phyloP scores from a whole-genome alignment of 2,329 filamentous ascomycete genomes.

The Fusarium mundagurra region DNA sequence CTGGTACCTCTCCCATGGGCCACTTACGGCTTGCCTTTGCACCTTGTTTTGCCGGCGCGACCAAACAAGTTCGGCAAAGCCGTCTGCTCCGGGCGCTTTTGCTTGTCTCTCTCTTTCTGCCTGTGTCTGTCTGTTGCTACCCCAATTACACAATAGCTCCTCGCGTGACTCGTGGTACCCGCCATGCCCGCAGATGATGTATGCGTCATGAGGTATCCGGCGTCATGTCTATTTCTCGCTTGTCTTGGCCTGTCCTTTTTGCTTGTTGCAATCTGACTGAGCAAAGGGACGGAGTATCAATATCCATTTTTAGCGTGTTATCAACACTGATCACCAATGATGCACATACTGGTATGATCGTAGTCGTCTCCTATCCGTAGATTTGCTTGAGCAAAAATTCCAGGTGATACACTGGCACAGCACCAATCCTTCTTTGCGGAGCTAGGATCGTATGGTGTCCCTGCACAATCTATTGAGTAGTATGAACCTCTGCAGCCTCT shows the following conservation, averaged over 20 bases:
- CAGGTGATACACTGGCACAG: conserved; percentile 37
- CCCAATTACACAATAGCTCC: conserved; percentile 24
- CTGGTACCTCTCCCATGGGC: conserved; percentile 44
- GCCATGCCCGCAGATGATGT: conserved; percentile 40
- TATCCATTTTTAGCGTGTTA: neutral
- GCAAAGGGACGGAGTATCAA: neutral
- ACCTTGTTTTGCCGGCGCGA: conserved; percentile 43
- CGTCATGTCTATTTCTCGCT: conserved; percentile 16
- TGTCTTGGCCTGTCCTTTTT: conserved; percentile 8
- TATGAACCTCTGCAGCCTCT: neutral
- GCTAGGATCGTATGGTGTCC: conserved; percentile 30
- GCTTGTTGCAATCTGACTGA: conserved; percentile 11
- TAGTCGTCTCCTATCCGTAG: conserved; percentile 10
- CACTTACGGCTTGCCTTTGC: conserved; percentile 40
- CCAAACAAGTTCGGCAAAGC: conserved; percentile 41
- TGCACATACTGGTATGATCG: conserved; percentile 34
- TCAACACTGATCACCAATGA: conserved; percentile 25
- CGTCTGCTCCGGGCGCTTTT: conserved; percentile 32
- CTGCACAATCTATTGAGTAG: conserved; percentile 29
- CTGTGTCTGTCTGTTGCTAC: conserved; percentile 17
- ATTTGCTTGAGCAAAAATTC: conserved; percentile 14
- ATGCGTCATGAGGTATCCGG: conserved; percentile 39
- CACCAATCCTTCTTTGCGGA: conserved; percentile 21
- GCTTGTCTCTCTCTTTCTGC: conserved; percentile 27
- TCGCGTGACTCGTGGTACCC: conserved; percentile 39